These are phyloP conservation scores for Polyporus tsugae DNA, from an alignment of 1,284 basidiomycete genomes.

Conservation along the genomic window DNA sequence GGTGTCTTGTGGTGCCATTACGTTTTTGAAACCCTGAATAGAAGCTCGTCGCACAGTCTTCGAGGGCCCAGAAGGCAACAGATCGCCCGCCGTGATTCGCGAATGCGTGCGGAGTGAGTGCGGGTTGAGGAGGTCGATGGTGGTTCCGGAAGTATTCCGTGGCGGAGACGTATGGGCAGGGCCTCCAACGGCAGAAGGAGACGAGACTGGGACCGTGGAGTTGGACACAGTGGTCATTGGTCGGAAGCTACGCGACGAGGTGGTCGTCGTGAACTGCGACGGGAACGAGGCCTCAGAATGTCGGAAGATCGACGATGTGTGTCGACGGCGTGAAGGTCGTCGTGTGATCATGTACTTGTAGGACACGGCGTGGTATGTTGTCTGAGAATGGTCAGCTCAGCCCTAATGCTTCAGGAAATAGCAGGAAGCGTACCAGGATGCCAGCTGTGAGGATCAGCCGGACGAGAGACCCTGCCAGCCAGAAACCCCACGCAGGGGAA, in stretches of 20 bases:
- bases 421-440: conserved; percentile 54
- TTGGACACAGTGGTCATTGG: conserved; percentile 34
- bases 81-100: conserved; percentile 31
- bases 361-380: conserved; percentile 46
- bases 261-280: conserved; percentile 26
- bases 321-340: conserved; percentile 39
- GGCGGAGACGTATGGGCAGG: conserved; percentile 18
- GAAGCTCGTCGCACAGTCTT: conserved; percentile 29
- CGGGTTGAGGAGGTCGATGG: conserved; percentile 27
- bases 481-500: conserved; percentile 52
- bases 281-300: conserved; percentile 33
- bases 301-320: conserved; percentile 35
- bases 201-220: conserved; percentile 34
- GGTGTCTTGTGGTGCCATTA: conserved; percentile 17
- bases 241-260: conserved; percentile 34
- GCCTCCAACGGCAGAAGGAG: conserved; percentile 9
- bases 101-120: conserved; percentile 35
- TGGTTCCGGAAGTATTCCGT: conserved; percentile 22
- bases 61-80: conserved; percentile 23
- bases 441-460: conserved; percentile 59
- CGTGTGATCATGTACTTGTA: conserved; percentile 43
- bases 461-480: conserved; percentile 59
- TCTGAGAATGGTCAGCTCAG: conserved; percentile 39
- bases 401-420: not conserved
- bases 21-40: conserved; percentile 21